Conservation (phyloP, 768 basidiomycete genomes). For the Mycena alexandri region DNA sequence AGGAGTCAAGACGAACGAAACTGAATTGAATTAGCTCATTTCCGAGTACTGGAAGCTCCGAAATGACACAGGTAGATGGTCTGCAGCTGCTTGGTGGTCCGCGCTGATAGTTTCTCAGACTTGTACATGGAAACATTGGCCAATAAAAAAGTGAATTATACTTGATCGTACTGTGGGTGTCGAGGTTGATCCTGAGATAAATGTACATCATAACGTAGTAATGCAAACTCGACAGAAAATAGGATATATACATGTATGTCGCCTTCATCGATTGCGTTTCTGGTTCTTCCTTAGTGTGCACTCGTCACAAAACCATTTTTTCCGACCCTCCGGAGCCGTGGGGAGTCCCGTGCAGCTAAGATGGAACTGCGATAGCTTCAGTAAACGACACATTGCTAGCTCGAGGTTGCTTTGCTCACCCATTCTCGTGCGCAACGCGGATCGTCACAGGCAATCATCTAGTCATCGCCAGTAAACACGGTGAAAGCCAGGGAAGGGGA, state of each 20-base stretch:
- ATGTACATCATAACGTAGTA: constrained; percentile 9
- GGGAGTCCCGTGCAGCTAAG: constrained; percentile 73
- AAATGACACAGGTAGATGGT: constrained; percentile 74
- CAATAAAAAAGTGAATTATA: constrained; percentile 63
- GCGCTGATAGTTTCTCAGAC: constrained; percentile 57
- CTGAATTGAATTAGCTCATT: constrained; percentile 84
- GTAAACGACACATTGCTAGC: constrained; percentile 4
- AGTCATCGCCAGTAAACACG: constrained; percentile 29
- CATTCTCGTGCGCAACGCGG: constrained; percentile 81
- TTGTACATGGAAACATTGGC: constrained; percentile 90
- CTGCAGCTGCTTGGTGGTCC: constrained; percentile 1
- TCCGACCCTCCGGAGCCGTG: constrained; percentile 66
- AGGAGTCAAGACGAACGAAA: constrained; percentile 78
- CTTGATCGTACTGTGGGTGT: neutral
- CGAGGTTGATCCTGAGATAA: too few relatives aligned
- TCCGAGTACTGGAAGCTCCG: constrained; percentile 87
- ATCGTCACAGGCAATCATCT: constrained; percentile 93
- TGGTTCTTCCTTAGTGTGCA: constrained; percentile 58
- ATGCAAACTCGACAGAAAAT: neutral
- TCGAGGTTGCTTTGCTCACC: constrained; percentile 67
- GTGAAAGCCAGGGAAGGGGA: constrained; percentile 28
- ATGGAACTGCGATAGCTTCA: constrained; percentile 69
- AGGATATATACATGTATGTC: neutral
- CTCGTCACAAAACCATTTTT: constrained; percentile 80
- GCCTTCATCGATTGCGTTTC: constrained; percentile 49